These are phyloP conservation scores for Kwoniella shandongensis DNA, from an alignment of 768 basidiomycete species.

Conservation along the genomic window DNA sequence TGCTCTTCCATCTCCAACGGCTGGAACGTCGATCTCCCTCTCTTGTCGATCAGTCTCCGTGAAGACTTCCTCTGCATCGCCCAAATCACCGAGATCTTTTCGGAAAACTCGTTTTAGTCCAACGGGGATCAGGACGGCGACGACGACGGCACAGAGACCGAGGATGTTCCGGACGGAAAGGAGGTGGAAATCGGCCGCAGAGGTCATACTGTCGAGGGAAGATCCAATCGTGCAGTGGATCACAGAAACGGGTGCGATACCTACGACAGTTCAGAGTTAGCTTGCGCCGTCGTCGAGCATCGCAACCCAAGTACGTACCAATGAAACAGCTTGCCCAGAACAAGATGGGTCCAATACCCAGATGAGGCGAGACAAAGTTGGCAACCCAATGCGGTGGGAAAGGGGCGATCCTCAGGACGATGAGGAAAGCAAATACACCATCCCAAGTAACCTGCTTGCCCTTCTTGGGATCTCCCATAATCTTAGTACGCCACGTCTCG, in stretches of 20 bases:
- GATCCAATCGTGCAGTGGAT: slow-evolving; percentile 95
- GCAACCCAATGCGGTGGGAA: slow-evolving; percentile 91
- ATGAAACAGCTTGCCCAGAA: slow-evolving; percentile 91
- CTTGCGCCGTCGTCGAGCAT: no score
- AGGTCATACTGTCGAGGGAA: slow-evolving; percentile 90
- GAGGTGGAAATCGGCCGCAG: slow-evolving; percentile 86
- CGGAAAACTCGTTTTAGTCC: slow-evolving; percentile 81
- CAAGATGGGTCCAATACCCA: slow-evolving; percentile 76
- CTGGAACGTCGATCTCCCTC: slow-evolving; percentile 26
- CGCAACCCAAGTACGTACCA: slow-evolving; percentile 56
- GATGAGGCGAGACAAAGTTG: slow-evolving; percentile 86
- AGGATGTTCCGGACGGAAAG: slow-evolving; percentile 90
- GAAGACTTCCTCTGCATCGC: slow-evolving; percentile 32
- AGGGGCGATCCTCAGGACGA: slow-evolving; percentile 88
- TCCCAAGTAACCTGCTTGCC: slow-evolving; percentile 49
- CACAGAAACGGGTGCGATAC: slow-evolving; percentile 79
- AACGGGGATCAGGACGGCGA: slow-evolving; percentile 91
- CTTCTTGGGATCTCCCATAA: slow-evolving; percentile 74
- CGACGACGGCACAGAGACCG: slow-evolving; percentile 75
- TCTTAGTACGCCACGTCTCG: slow-evolving; percentile 77
- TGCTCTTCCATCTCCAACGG: slow-evolving; percentile 12
- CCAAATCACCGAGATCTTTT: slow-evolving; percentile 59
- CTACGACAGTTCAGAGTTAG: slow-evolving; percentile 14
- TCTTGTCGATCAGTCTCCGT: slow-evolving; percentile 16
- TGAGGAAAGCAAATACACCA: slow-evolving; percentile 78